phyloP scores from a whole-genome alignment of 202 grass and related monocot genomes.

The Schoenoplectus triqueter region DNA sequence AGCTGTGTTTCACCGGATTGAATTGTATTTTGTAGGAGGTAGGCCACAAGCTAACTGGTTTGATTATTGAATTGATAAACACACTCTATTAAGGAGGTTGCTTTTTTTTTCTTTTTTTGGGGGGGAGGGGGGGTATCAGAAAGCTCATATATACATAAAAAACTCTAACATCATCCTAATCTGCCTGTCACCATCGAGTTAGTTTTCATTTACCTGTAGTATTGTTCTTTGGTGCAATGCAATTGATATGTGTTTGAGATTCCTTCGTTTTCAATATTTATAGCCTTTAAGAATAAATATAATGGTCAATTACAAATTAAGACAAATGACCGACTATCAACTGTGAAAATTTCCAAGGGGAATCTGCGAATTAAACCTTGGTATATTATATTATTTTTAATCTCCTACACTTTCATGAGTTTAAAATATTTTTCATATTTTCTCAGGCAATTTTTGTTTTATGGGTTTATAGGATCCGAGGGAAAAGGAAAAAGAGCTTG shows the following conservation, averaged over 20 bases:
- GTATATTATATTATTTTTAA: not conserved
- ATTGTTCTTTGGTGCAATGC: no score
- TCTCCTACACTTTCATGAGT: no score
- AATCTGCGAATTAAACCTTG: not conserved
- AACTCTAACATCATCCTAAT: not conserved
- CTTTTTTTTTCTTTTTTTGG: not conserved
- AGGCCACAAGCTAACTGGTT: not conserved
- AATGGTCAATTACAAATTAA: not conserved
- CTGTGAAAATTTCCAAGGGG: not conserved
- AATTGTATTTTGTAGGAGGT: not conserved
- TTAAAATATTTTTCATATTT: no score
- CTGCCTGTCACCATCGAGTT: no score
- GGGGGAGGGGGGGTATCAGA: not conserved
- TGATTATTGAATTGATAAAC: not conserved
- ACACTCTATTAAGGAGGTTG: not conserved
- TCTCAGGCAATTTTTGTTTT: no score
- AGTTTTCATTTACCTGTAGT: no score
- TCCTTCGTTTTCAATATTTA: not conserved
- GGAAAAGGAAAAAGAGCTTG: constrained; percentile 61
- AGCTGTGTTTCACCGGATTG: not conserved
- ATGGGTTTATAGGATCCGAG: constrained; percentile 51
- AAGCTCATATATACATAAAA: not conserved
- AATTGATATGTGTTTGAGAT: not conserved
- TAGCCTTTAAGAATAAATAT: not conserved
- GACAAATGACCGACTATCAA: not conserved